Conservation (phyloP, 2,329 filamentous ascomycete species). For the Paracorniculantispora psalliotae region DNA sequence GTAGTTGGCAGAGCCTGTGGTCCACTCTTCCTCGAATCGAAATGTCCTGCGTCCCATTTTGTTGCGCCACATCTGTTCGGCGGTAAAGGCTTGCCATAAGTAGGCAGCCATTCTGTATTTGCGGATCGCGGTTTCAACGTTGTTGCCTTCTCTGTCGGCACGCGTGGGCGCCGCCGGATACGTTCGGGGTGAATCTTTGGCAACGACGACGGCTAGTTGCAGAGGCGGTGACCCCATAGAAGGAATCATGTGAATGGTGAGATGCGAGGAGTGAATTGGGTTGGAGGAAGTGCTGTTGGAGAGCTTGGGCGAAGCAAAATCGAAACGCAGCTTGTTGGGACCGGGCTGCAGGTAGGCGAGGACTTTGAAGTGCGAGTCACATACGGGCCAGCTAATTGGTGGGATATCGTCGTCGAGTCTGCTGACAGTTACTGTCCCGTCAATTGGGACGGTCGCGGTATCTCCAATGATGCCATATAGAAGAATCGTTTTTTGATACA, state of each 20-base stretch:
- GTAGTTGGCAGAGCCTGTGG: constrained; percentile 70
- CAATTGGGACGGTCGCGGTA: constrained; percentile 58
- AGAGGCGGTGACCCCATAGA: constrained; percentile 73
- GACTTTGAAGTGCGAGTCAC: constrained; percentile 85
- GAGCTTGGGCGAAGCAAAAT: constrained; percentile 80
- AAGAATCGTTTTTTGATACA: constrained; percentile 84
- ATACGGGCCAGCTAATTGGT: constrained; percentile 78
- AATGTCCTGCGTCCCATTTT: constrained; percentile 82
- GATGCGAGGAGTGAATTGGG: constrained; percentile 70
- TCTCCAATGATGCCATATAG: constrained; percentile 80
- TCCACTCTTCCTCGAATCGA: constrained; percentile 94
- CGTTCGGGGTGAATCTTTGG: constrained; percentile 78
- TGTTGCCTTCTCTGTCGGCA: constrained; percentile 74
- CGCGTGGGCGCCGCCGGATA: constrained; percentile 79
- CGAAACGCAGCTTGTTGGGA: constrained; percentile 80
- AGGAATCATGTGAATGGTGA: constrained; percentile 83
- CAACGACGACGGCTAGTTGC: constrained; percentile 82
- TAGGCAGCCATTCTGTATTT: constrained; percentile 97
- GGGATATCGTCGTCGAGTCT: constrained; percentile 85
- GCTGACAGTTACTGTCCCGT: constrained; percentile 73
- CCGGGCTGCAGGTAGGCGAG: constrained; percentile 87
- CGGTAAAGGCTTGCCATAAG: constrained; percentile 94
- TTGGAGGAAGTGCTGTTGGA: constrained; percentile 62
- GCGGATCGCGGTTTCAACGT: constrained; percentile 69
- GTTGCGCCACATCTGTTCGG: constrained; percentile 91